These are phyloP conservation scores for Bryoglossum gracile DNA, from an alignment of 495 filamentous ascomycete genomes.

Conservation along the genomic window DNA sequence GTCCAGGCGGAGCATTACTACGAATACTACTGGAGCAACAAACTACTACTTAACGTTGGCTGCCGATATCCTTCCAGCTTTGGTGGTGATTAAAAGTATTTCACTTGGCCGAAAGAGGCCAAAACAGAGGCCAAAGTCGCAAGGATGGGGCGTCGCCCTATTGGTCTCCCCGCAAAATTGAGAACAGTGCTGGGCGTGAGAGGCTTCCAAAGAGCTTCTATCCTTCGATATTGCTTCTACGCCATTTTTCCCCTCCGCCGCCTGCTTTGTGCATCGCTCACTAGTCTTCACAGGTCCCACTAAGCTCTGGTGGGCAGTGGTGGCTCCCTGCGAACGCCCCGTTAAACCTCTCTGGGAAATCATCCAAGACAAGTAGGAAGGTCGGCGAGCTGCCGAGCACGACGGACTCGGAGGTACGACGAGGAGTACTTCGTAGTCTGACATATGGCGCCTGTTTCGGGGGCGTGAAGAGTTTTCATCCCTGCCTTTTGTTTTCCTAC, in stretches of 20 bases:
- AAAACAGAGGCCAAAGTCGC: conserved; percentile 12
- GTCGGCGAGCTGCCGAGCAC: not conserved
- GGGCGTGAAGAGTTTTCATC: conserved; percentile 9
- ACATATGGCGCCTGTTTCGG: conserved; percentile 3
- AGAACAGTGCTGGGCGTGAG: no score
- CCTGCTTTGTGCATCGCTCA: conserved; percentile 11
- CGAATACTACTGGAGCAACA: no score
- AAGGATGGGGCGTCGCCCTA: not conserved
- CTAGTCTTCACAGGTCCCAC: no score
- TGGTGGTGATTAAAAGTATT: conserved; percentile 1
- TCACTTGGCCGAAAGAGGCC: conserved; percentile 11
- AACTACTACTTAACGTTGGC: no score
- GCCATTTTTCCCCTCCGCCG: no score
- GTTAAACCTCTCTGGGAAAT: no score
- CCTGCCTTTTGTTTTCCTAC: not conserved
- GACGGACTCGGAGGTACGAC: not conserved
- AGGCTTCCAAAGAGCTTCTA: no score
- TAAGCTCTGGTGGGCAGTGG: no score
- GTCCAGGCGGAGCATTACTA: not conserved
- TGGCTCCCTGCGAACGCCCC: no score
- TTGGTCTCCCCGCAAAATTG: conserved; percentile 17
- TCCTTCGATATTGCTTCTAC: conserved; percentile 13
- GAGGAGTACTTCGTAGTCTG: not conserved
- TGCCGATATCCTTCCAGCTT: no score
- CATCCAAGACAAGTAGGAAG: conserved; percentile 3